phyloP scores from a whole-genome alignment of 345 rosid genomes.

The Eucalyptus camaldulensis region DNA sequence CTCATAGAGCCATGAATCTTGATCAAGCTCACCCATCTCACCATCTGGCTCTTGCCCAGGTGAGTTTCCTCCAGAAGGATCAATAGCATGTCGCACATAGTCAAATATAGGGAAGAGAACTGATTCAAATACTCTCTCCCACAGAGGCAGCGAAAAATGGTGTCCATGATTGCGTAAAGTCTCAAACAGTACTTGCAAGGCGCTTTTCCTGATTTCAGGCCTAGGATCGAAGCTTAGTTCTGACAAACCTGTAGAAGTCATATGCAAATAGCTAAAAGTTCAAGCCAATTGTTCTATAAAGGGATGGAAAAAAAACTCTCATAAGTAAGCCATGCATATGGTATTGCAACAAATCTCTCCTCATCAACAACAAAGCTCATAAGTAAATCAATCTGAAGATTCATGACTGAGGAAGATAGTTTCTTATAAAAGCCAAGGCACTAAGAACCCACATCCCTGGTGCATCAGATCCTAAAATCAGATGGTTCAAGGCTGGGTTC shows the following conservation, averaged over 20 bases:
- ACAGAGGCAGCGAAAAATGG: conserved; percentile 69
- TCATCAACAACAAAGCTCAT: background rate
- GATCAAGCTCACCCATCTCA: conserved; percentile 69
- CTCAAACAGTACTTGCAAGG: conserved; percentile 88
- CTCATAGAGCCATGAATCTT: conserved; percentile 98
- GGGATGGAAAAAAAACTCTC: background rate
- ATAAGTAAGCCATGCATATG: background rate
- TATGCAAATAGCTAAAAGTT: background rate
- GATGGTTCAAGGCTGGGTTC: background rate
- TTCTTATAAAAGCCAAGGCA: background rate
- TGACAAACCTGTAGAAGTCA: conserved; percentile 61
- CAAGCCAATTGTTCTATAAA: background rate
- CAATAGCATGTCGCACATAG: conserved; percentile 96
- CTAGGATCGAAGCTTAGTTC: conserved; percentile 99
- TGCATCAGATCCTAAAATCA: background rate
- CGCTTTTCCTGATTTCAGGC: conserved; percentile 95
- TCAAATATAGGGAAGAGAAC: conserved; percentile 95
- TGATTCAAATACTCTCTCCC: conserved; percentile 90
- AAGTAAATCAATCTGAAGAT: background rate
- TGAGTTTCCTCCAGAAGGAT: conserved; percentile 75
- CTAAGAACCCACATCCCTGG: background rate
- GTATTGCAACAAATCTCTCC: background rate
- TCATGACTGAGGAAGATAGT: background rate
- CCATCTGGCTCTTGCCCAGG: conserved; percentile 46
- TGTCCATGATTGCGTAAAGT: conserved; percentile 92